Evolutionary conservation across 495 filamentous ascomycete species (phyloP).

Genomic region (Physcia stellaris): DNA sequence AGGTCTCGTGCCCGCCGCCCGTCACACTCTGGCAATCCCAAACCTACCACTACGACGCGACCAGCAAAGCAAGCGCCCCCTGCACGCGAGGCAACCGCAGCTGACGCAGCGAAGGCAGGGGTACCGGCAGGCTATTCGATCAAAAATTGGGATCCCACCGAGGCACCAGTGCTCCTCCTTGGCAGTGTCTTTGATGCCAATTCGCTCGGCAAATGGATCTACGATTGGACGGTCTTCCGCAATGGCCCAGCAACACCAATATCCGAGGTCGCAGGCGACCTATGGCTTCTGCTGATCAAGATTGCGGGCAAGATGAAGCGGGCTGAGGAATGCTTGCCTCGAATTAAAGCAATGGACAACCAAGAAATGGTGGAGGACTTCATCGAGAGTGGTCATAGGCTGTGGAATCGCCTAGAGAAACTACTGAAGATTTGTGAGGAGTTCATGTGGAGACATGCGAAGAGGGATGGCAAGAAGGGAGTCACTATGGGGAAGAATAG

Average conservation of each 20-base stretch:
- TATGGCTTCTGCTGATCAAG: conserved; percentile 92
- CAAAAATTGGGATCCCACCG: conserved; percentile 97
- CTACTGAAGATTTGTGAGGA: conserved; percentile 83
- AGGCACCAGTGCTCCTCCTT: conserved; percentile 84
- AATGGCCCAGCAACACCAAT: conserved; percentile 77
- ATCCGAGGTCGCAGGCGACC: conserved; percentile 81
- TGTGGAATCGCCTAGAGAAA: conserved; percentile 75
- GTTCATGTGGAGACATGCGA: conserved; percentile 76
- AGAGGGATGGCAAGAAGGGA: conserved; percentile 48
- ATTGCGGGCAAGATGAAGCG: conserved; percentile 93
- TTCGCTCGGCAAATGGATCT: conserved; percentile 97
- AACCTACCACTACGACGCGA: conserved; percentile 28
- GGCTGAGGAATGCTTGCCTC: conserved; percentile 65
- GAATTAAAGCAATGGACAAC: conserved; percentile 57
- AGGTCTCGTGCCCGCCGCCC: conserved; percentile 33
- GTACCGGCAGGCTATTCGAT: conserved; percentile 88
- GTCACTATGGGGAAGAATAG: conserved; percentile 82
- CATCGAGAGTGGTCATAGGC: conserved; percentile 75
- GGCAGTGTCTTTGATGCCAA: conserved; percentile 97
- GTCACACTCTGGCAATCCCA: conserved; percentile 30
- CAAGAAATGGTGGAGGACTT: conserved; percentile 81
- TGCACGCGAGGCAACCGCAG: conserved; percentile 62
- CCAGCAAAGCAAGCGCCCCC: conserved; percentile 21
- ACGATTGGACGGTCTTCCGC: conserved; percentile 96
- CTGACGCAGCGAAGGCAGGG: conserved; percentile 62